Conservation (phyloP, 2,329 filamentous ascomycete genomes). For the Fusarium beomiforme region DNA sequence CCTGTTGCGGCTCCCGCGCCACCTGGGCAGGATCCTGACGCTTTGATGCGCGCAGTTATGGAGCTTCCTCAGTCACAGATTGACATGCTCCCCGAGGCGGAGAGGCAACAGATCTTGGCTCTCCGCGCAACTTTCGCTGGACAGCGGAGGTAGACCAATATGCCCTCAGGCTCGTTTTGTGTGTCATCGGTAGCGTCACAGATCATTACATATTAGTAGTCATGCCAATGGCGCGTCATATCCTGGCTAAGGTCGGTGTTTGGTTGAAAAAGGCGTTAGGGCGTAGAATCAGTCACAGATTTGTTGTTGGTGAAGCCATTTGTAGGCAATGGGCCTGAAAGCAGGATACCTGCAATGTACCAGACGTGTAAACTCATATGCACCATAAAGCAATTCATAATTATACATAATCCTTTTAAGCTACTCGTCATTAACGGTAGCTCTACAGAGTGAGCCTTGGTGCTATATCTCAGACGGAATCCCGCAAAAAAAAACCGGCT, state of each 20-base stretch:
- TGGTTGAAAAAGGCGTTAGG: constrained; percentile 32
- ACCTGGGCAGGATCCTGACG: constrained; percentile 68
- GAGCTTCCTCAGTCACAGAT: constrained; percentile 83
- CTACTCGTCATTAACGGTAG: neutral
- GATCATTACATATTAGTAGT: neutral
- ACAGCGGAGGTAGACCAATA: constrained; percentile 47
- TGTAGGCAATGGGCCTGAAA: neutral
- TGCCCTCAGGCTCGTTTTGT: neutral
- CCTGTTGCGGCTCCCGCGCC: constrained; percentile 46
- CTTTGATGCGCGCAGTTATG: constrained; percentile 83
- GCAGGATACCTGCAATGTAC: neutral
- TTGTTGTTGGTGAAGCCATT: neutral
- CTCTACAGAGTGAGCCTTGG: neutral
- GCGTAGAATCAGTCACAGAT: constrained; percentile 25
- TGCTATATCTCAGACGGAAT: neutral
- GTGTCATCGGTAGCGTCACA: neutral
- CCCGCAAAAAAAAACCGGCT: neutral
- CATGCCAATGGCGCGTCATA: neutral
- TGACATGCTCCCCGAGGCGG: constrained; percentile 77
- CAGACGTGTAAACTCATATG: neutral
- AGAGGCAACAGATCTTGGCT: constrained; percentile 81
- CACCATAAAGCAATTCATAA: neutral
- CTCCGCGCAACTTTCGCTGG: constrained; percentile 72
- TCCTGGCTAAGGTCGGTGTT: constrained; percentile 9
- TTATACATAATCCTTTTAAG: neutral